Evolutionary conservation across 169 alveolate species (phyloP), one percentile per base, ranked within the genome.

Genomic region (Cryptosporidium andersoni): DNA sequence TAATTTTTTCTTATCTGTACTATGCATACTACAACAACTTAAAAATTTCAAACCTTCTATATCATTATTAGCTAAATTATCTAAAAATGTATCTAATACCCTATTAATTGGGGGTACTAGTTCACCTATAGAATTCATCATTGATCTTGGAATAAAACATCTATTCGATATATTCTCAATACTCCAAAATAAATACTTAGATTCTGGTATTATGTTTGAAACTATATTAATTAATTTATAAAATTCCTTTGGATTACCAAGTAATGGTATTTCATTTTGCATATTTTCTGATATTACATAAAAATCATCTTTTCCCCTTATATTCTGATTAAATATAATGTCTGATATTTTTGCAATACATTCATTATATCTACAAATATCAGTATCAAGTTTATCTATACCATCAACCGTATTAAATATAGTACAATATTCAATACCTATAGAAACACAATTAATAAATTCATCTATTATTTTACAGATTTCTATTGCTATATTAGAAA

Each of bases 91-190:
- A 6, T 56, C 66, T 14, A 74, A 9, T 16, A 74, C 63, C 7
- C 48, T 42, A 7, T 7, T 55, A 5, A 74, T 49, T 12, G 48
- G 12, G 11, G 56, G 43, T 14, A 58, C 51, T 40, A 74, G 40
- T 60, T 74, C 85, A 2, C 85, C 85, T 4, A 74, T 25, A 5
- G 85, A 58, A 58, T 74, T 74, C 8, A 74, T 40, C 85, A 74
- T 58, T 4, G 85, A 74, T 9, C 1, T 7, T 40, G 85, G 85
- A 48, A 74, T 56, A 4, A 74, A 48, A 11, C 47, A 39, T n/a
- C 8, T 5, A n/a, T 74, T 63, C 2, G 40, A 16, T n/a, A 74
- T 43, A 2, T 56, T 51, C 3, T 58, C 49, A 37, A 74, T 60
- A 45, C 60, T 68, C 85, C 85, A 74, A 25, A 56, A 74, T 36